These are phyloP conservation scores for Solanum ahanhuiri DNA, from an alignment of 257 asterid species.

Conservation along the genomic window DNA sequence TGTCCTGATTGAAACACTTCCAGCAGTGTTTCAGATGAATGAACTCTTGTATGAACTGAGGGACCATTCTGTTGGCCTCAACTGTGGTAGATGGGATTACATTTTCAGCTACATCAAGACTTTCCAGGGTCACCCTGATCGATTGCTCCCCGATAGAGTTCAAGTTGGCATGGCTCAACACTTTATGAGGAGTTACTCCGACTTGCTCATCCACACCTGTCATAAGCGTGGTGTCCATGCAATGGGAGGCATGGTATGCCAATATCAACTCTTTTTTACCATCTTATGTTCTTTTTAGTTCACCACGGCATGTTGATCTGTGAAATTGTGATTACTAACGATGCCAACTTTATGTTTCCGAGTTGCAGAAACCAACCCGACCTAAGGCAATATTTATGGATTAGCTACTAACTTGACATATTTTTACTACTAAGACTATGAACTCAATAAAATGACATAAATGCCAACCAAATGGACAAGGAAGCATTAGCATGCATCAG, in stretches of 20 bases:
- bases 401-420: background rate
- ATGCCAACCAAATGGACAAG: background rate
- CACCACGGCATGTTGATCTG: background rate
- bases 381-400: background rate
- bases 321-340: too few relatives aligned
- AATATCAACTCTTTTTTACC: background rate
- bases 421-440: background rate
- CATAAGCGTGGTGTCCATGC: conserved; percentile 89
- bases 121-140: conserved; percentile 77
- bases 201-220: conserved; percentile 72
- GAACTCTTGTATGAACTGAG: conserved; percentile 75
- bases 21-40: conserved; percentile 94
- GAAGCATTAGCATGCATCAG: background rate
- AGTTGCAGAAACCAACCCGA: background rate
- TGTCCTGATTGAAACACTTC: conserved; percentile 85
- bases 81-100: conserved; percentile 97
- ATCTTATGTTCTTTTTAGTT: background rate
- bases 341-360: background rate
- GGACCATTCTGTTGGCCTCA: conserved; percentile 78
- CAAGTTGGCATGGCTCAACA: conserved; percentile 90
- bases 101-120: conserved; percentile 95
- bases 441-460: background rate
- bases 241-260: conserved; percentile 90
- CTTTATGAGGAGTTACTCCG: conserved; percentile 87
- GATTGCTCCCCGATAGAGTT: conserved; percentile 81